Percentiles rank a stretch among this genome's conserved stretches.
phyloP scores from a whole-genome alignment of 139 green algal species.

The Coccomyxa sp. region DNA sequence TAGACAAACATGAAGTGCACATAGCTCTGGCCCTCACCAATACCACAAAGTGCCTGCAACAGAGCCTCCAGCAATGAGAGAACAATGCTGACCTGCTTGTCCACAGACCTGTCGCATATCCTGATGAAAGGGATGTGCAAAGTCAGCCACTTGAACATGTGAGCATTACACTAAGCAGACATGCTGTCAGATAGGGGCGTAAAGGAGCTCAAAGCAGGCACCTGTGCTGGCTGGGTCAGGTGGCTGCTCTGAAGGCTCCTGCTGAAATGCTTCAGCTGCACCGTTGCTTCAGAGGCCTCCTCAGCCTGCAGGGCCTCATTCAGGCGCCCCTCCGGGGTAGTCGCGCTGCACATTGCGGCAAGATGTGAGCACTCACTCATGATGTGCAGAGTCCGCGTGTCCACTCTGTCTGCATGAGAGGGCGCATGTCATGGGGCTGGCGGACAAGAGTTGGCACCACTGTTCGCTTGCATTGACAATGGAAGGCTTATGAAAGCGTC shows the following conservation, averaged over 20 bases:
- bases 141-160: too few species aligned
- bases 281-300: conserved; percentile 23
- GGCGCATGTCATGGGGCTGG: too few species aligned
- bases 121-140: too few species aligned
- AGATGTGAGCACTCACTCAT: background rate
- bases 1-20: conserved; percentile 70
- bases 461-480: background rate
- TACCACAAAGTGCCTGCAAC: conserved; percentile 52
- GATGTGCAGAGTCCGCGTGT: too few species aligned
- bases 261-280: conserved; percentile 62
- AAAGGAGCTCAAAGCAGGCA: too few species aligned
- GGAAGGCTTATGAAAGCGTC: background rate
- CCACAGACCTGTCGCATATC: too few species aligned
- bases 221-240: conserved; percentile 48
- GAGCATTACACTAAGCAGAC: too few species aligned
- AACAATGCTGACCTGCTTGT: too few species aligned
- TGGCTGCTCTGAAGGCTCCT: conserved; percentile 43
- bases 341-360: conserved; percentile 29
- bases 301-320: conserved; percentile 32
- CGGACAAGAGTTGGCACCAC: too few species aligned
- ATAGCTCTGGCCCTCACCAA: conserved; percentile 34
- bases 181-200: too few species aligned
- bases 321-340: conserved; percentile 42
- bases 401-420: too few species aligned
- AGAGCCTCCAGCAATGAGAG: too few species aligned